Conservation (phyloP, 73 alveolate species). For the Paramecium pentaurelia region DNA sequence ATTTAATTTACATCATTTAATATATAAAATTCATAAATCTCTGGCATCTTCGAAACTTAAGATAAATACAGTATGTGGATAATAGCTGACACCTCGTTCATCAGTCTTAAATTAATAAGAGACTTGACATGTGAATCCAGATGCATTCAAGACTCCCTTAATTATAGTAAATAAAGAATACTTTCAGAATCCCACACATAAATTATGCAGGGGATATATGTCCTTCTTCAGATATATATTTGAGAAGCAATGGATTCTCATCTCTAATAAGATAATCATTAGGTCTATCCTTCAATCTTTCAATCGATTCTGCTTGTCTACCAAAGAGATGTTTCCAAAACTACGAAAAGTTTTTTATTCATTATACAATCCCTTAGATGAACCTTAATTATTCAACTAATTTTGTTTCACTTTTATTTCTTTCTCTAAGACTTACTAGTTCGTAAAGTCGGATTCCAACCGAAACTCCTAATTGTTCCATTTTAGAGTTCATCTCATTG, state of each 20-base stretch:
- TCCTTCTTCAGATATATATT: conserved; percentile 3
- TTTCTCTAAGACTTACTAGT: background rate
- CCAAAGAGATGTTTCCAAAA: conserved; percentile 51
- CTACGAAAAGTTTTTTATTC: background rate
- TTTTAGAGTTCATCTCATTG: background rate
- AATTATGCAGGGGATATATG: conserved; percentile 32
- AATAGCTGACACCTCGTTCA: conserved; percentile 14
- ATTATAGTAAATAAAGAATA: background rate
- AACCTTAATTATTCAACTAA: conserved; percentile 8
- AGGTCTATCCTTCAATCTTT: conserved; percentile 17
- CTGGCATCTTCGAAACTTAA: conserved; percentile 17
- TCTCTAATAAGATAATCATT: conserved; percentile 29
- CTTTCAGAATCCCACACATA: conserved; percentile 12
- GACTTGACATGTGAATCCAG: background rate
- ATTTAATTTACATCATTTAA: background rate
- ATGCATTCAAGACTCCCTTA: conserved; percentile 12
- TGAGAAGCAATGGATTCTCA: conserved; percentile 28
- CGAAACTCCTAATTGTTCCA: background rate
- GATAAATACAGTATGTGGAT: conserved; percentile 37
- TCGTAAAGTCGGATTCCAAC: conserved; percentile 38
- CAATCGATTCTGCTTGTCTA: conserved; percentile 25
- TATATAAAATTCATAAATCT: background rate
- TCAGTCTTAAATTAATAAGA: conserved; percentile 3
- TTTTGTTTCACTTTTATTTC: conserved; percentile 47
- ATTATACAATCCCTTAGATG: background rate